phyloP scores from a whole-genome alignment of 2,329 filamentous ascomycete species.

The Colletotrichum noveboracense region DNA sequence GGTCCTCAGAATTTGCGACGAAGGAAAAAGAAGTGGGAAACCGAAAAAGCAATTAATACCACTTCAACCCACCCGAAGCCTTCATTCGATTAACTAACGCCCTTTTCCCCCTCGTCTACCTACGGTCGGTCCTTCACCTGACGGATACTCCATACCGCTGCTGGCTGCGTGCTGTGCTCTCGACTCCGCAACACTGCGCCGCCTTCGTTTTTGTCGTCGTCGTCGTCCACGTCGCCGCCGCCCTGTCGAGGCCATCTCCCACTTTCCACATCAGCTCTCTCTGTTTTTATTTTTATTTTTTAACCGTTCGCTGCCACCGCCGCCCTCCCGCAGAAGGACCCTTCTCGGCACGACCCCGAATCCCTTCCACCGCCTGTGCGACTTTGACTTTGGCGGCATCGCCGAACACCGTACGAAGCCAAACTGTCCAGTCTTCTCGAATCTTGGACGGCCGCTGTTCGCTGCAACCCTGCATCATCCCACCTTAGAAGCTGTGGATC shows the following conservation, averaged over 20 bases:
- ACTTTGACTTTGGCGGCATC: not conserved
- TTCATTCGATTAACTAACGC: not conserved
- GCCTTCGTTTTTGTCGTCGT: not conserved
- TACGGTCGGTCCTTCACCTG: not conserved
- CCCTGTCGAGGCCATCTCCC: not conserved
- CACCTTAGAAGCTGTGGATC: slow-evolving; percentile 20
- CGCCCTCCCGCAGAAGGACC: not conserved
- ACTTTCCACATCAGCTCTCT: not conserved
- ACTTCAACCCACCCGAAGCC: not conserved
- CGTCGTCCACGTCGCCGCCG: not conserved
- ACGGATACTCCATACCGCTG: not conserved
- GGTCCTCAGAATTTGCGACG: slow-evolving; percentile 6
- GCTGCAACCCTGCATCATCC: slow-evolving; percentile 23
- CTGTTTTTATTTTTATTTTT: not conserved
- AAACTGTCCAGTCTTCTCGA: not conserved
- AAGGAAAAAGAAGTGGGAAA: slow-evolving; percentile 11
- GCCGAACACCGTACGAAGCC: slow-evolving; percentile 11
- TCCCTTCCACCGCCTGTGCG: not conserved
- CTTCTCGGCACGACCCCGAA: not conserved
- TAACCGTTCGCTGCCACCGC: not conserved
- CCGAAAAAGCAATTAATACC: slow-evolving; percentile 13
- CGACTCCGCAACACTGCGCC: not conserved
- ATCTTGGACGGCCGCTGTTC: slow-evolving; percentile 5
- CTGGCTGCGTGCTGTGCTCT: not conserved
- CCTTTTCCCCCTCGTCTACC: not conserved